A percentile compares a stretch with the other conserved stretches of the same genome.
phyloP scores from a whole-genome alignment of 148 eudicot species.

The Simmondsia chinensis region DNA sequence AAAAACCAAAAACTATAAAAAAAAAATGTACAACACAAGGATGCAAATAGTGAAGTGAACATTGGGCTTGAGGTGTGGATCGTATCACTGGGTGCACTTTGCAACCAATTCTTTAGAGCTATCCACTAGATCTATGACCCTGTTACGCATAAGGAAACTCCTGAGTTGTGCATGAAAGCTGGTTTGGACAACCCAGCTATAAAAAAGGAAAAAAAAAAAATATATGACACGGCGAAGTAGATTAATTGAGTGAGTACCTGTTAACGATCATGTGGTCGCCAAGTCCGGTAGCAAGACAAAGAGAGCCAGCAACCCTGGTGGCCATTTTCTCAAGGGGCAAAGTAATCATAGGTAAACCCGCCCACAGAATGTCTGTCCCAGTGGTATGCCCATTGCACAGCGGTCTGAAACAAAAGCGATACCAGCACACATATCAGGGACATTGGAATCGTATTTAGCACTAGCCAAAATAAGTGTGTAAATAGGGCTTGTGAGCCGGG shows the following conservation, averaged over 20 bases:
- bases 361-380: constrained; percentile 96
- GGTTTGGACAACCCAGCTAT: background rate
- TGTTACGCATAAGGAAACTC: too few relatives aligned
- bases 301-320: constrained; percentile 93
- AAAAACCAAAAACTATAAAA: too few relatives aligned
- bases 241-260: constrained; percentile 29
- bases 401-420: constrained; percentile 46
- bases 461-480: too few relatives aligned
- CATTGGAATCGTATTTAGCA: background rate
- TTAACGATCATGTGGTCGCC: constrained; percentile 87
- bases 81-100: too few relatives aligned
- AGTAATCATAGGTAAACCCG: constrained; percentile 91
- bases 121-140: too few relatives aligned
- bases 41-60: too few relatives aligned
- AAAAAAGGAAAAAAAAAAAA: background rate
- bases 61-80: too few relatives aligned
- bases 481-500: too few relatives aligned
- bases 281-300: constrained; percentile 83
- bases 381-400: constrained; percentile 96
- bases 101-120: too few relatives aligned
- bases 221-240: background rate
- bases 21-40: too few relatives aligned
- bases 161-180: background rate
- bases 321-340: constrained; percentile 95
- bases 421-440: background rate